Percentiles rank a stretch among this genome's conserved stretches.
phyloP scores from a whole-genome alignment of 2,329 filamentous ascomycete genomes.

The Penicillium aurantiogriseum region DNA sequence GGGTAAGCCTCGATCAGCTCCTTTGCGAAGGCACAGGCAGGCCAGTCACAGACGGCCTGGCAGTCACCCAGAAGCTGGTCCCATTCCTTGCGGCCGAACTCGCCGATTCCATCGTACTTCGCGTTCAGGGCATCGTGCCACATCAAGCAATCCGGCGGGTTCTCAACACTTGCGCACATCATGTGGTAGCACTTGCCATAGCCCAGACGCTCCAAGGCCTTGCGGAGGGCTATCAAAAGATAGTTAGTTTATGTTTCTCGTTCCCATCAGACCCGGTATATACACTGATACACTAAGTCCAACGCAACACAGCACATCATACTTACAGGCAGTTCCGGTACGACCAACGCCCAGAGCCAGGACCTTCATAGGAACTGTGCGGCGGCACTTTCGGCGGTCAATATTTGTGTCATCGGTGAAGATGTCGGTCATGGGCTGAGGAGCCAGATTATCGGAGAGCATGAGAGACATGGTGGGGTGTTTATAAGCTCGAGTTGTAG shows the following conservation, averaged over 20 bases:
- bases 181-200: conserved; percentile 71
- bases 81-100: conserved; percentile 66
- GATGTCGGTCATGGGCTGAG: conserved; percentile 44
- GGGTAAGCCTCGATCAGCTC: conserved; percentile 71
- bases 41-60: conserved; percentile 68
- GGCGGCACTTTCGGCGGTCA: conserved; percentile 63
- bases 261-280: background rate
- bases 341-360: conserved; percentile 67
- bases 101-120: conserved; percentile 60
- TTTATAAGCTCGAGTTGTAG: conserved; percentile 5
- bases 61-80: conserved; percentile 66
- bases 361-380: conserved; percentile 70
- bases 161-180: conserved; percentile 68
- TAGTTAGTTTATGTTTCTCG: conserved; percentile 7
- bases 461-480: conserved; percentile 34
- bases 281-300: background rate
- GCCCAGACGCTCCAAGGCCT: conserved; percentile 64
- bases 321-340: conserved; percentile 68
- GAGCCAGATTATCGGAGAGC: conserved; percentile 39
- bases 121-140: conserved; percentile 68
- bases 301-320: background rate
- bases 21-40: conserved; percentile 64
- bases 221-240: conserved; percentile 55
- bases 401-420: conserved; percentile 67
- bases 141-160: conserved; percentile 64